Base-by-base conservation (phyloP, 1,284 basidiomycete species). In the Pseudozyma sp. region DNA sequence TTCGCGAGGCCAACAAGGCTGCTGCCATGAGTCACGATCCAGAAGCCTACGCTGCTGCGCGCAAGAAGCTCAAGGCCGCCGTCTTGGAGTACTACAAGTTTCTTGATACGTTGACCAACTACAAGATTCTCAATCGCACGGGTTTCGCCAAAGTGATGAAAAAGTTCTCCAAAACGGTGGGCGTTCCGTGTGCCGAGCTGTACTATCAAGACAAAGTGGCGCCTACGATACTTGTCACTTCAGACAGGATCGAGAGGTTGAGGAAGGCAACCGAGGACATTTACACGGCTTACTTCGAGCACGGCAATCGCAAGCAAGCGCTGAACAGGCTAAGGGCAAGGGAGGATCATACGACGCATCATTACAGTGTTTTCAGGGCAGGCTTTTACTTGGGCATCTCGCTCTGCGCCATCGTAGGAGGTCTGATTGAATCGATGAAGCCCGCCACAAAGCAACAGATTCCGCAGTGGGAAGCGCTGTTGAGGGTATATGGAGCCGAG, bases 91-190 rank as follows among this genome's bases (percentile, higher is more conserved):
- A 92, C 84, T 95, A 97, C 86, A 90, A 92, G 53, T 87, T 84
- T n/a, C 64, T 84, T 19, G 93, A 97, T 83, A 86, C 92, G 48
- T 87, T 97, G 62, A 92, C 93, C 76, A 94, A 95, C 65, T 91
- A 86, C n/a, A 43, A 57, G 21, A 70, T 75, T 40, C 86, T 97
- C 54, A 97, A 97, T 84, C 85, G 95, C 10, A 92, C 92, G 2
- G 95, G 94, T 0, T 95, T 97, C 84, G 88, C 92, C 21, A 97
- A 98, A 85, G 82, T 83, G 12, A 67, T 97, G 70, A 97, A 95
- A 86, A 98, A 97, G 86, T 97, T 94, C 78, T 93, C 94, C 83
- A 97, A 97, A 86, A 87, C 90, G 2, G 92, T 93, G 1, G 90
- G 88, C 80, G 91, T 91, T 54, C 84, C 84, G 13, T 65, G 86